Percentiles rank a stretch among this genome's conserved stretches.
Evolutionary conservation across 495 filamentous ascomycete genomes (phyloP).

Genomic region (Neurospora tetrasperma): DNA sequence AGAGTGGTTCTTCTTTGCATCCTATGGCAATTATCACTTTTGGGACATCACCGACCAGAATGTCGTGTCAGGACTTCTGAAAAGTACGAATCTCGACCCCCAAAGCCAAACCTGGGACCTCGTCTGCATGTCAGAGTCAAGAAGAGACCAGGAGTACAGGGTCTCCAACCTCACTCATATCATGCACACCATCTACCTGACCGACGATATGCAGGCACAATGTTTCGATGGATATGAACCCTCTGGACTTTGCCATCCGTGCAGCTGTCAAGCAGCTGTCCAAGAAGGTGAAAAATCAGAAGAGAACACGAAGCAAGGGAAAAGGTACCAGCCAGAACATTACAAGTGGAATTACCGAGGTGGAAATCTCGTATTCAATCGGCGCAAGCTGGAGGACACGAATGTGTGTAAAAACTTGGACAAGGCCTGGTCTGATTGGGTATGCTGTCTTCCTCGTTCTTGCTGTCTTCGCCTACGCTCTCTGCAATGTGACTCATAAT

Average conservation of each 20-base stretch:
- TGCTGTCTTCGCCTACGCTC: background rate
- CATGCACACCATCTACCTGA: slow-evolving; percentile 1
- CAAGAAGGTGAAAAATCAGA: background rate
- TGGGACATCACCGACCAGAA: background rate
- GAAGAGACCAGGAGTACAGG: background rate
- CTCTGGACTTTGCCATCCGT: background rate
- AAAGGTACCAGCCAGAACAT: background rate
- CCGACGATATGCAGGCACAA: background rate
- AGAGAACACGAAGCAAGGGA: background rate
- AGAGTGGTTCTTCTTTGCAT: background rate
- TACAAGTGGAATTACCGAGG: background rate
- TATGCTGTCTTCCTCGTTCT: background rate
- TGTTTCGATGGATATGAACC: background rate
- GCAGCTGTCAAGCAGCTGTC: background rate
- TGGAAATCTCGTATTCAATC: slow-evolving; percentile 3
- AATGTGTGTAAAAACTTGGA: background rate
- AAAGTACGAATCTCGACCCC: background rate
- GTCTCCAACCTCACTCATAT: background rate
- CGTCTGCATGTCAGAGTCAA: background rate
- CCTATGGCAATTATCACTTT: background rate
- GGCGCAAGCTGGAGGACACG: slow-evolving; percentile 2
- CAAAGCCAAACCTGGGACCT: background rate
- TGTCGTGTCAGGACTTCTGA: background rate
- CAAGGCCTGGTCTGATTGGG: slow-evolving; percentile 4
- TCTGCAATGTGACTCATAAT: background rate